A percentile compares a stretch with the other conserved stretches of the same genome.
Evolutionary conservation across 2,329 filamentous ascomycete species (phyloP).

Genomic region (Xylaria sp.): DNA sequence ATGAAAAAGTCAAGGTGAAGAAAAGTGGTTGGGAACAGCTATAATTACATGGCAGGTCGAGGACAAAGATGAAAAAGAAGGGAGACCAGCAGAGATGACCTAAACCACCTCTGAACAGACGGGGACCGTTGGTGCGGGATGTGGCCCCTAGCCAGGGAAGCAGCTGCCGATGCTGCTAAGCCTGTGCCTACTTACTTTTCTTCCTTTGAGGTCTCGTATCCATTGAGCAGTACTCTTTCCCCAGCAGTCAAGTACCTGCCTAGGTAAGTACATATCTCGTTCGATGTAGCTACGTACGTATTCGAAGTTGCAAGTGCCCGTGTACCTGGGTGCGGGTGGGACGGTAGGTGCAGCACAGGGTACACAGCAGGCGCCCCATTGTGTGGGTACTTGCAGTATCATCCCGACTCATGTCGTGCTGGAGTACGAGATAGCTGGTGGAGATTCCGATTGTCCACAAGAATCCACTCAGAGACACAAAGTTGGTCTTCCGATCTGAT

Average conservation of each 20-base stretch:
- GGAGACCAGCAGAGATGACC: neutral
- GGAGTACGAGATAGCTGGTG: neutral
- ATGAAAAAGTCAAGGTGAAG: constrained; percentile 2
- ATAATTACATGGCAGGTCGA: neutral
- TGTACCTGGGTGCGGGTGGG: no score
- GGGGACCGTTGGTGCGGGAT: neutral
- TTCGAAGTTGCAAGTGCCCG: no score
- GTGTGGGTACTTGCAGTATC: neutral
- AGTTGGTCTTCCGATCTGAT: neutral
- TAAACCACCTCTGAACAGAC: neutral
- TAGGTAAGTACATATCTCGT: no score
- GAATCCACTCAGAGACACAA: constrained; percentile 1
- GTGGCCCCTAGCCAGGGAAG: neutral
- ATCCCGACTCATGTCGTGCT: neutral
- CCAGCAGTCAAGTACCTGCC: no score
- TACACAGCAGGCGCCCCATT: neutral
- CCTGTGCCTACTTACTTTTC: no score
- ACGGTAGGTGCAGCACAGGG: no score
- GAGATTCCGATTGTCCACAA: neutral
- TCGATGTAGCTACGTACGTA: neutral
- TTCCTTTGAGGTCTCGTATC: neutral
- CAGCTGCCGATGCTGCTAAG: neutral
- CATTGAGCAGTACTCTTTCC: neutral
- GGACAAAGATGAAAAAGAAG: constrained; percentile 1
- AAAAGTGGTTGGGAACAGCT: neutral